Conservation (phyloP, 352 stramenopile species). For the Globisporangium irregulare region DNA sequence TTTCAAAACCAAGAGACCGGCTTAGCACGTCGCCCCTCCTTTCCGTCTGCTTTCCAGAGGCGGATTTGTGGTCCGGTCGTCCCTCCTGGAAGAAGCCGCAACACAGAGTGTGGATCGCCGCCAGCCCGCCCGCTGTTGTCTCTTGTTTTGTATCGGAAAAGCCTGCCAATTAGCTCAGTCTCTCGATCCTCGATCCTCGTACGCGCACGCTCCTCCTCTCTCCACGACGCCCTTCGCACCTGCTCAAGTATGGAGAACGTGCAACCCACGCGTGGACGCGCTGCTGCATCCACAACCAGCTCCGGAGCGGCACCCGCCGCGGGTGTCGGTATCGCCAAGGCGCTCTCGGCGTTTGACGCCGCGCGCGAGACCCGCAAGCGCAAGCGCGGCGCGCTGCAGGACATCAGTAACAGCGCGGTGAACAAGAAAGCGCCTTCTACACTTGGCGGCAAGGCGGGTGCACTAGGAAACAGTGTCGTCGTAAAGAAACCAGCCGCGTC, state of each 20-base stretch:
- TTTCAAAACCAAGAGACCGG: slow-evolving; percentile 23
- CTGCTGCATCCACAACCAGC: neutral
- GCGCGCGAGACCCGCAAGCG: slow-evolving; percentile 53
- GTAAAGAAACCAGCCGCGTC: slow-evolving; percentile 22
- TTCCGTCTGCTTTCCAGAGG: neutral
- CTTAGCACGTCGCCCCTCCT: slow-evolving; percentile 24
- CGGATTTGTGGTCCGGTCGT: slow-evolving; percentile 18
- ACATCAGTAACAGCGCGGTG: slow-evolving; percentile 69
- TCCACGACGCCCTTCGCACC: slow-evolving; percentile 3
- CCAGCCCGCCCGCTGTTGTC: neutral
- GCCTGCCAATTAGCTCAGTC: slow-evolving; percentile 4
- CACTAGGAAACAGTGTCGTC: neutral
- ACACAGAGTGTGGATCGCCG: neutral
- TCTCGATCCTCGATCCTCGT: neutral
- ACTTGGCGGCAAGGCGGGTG: slow-evolving; percentile 22
- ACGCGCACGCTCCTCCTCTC: slow-evolving; percentile 11
- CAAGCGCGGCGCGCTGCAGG: slow-evolving; percentile 72
- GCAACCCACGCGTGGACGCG: slow-evolving; percentile 9
- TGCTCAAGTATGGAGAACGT: slow-evolving; percentile 18
- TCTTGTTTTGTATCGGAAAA: slow-evolving; percentile 20
- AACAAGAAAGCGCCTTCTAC: slow-evolving; percentile 30
- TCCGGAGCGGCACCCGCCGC: neutral
- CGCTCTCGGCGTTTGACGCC: slow-evolving; percentile 16
- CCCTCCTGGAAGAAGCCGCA: slow-evolving; percentile 6
- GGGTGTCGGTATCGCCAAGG: slow-evolving; percentile 13